Evolutionary conservation across 768 basidiomycete genomes (phyloP), one percentile per base, ranked within the genome.

Genomic region (Kwoniella mangroviensis): DNA sequence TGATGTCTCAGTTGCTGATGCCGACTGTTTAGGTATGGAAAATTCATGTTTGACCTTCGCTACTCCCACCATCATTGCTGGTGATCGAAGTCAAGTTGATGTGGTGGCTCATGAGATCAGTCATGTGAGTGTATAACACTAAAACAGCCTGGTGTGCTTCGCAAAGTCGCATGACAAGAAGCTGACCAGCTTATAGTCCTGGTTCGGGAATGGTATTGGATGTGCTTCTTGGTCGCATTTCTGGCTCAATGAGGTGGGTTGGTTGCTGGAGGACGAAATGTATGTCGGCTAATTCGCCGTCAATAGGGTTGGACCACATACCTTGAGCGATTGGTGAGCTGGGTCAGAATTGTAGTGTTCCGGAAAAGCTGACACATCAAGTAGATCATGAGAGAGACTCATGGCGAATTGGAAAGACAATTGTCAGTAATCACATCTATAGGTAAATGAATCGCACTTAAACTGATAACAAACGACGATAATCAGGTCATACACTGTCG

Each of bases 21-120:
- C 53, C 13, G 2, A 21, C 24, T 12, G 3, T 40, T 7, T 40
- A 74, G 80, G 81, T 9, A 82, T 82, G 92, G 93, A 96, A 88
- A 94, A 95, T 77, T 89, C 92, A 0, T 94, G 93, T 78, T 81
- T 94, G 71, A 89, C 92, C 0, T 96, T 95, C 84, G 84, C 94
- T 51, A 95, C 93, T 0, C 94, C 94, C 1, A 94, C 93, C 3
- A 86, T 97, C 4, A 85, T 98, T 54, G 89, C 94, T 5, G 93
- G 93, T 0, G 96, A 98, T 80, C 88, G 92, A 45, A 88, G 89
- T 4, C 85, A 94, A 11, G 93, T 93, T 9, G 92, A 95, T 79
- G 92, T 96, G 13, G 90, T 94, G 13, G 91, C 93, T 0, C 84
- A 84, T 69, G 83, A 83, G 92, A 96, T 84, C 93, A 94, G 79